Percentiles rank a stretch among this genome's conserved stretches.
Conservation (phyloP, 768 basidiomycete genomes). For the Lentinula guzmanii region DNA sequence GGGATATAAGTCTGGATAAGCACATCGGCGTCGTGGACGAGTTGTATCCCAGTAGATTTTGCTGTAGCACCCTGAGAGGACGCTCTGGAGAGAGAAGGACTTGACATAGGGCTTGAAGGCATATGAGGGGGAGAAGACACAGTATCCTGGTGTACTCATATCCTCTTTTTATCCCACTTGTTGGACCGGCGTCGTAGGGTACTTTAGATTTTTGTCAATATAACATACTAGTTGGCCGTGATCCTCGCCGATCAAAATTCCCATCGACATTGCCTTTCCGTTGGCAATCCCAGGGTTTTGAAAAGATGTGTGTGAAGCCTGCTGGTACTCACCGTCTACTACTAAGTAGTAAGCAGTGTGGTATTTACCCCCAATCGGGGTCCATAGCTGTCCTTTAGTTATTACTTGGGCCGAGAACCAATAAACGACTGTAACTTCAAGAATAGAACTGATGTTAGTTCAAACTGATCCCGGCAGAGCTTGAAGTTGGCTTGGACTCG, state of each 20-base stretch:
- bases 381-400: no score
- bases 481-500: no score
- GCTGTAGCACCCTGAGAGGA: background rate
- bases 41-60: constrained; percentile 2
- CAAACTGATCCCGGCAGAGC: no score
- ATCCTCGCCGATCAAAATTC: background rate
- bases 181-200: no score
- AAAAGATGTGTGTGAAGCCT: background rate
- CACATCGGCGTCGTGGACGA: constrained; percentile 3
- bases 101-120: background rate
- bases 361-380: no score
- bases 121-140: background rate
- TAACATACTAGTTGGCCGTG: background rate
- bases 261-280: background rate
- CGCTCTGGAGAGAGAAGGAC: background rate
- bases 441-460: no score
- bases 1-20: constrained; percentile 9
- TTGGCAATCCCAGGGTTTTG: background rate
- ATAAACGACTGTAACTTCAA: no score
- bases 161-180: no score
- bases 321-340: no score
- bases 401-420: no score
- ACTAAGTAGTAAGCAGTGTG: no score
- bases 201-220: background rate
- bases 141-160: no score